These are phyloP conservation scores for Geotrichum australiense DNA, from an alignment of 1,139 yeast genomes.

Conservation along the genomic window DNA sequence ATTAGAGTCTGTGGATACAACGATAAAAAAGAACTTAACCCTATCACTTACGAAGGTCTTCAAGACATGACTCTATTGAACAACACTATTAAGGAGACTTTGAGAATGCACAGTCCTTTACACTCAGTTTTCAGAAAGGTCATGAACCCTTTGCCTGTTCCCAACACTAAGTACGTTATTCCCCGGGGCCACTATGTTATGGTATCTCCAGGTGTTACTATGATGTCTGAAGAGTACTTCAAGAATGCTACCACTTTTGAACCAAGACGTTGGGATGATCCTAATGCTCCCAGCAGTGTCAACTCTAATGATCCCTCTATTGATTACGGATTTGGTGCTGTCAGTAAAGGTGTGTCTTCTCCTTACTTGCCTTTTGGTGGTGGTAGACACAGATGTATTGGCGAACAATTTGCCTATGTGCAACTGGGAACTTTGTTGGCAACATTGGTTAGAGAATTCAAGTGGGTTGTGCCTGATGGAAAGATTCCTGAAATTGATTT, in stretches of 20 bases:
- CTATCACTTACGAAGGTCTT: conserved; percentile 68
- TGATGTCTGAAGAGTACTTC: conserved; percentile 69
- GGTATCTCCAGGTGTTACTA: conserved; percentile 91
- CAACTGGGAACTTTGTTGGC: conserved; percentile 85
- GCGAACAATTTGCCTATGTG: conserved; percentile 95
- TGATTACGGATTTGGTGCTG: conserved; percentile 94
- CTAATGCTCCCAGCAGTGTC: conserved; percentile 35
- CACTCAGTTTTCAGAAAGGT: conserved; percentile 95
- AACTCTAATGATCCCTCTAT: conserved; percentile 40
- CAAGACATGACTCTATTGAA: conserved; percentile 75
- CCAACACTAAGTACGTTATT: conserved; percentile 70
- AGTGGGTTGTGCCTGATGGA: conserved; percentile 58
- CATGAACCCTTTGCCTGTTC: conserved; percentile 67
- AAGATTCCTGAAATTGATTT: conserved; percentile 74
- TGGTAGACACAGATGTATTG: conserved; percentile 99
- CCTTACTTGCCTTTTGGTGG: conserved; percentile 98
- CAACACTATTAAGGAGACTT: conserved; percentile 82
- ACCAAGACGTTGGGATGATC: conserved; percentile 79
- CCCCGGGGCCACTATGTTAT: conserved; percentile 87
- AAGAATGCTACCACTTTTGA: conserved; percentile 59
- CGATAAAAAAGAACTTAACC: conserved; percentile 35
- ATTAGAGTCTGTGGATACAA: conserved; percentile 52
- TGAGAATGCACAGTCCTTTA: conserved; percentile 92
- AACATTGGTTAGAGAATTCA: conserved; percentile 66
- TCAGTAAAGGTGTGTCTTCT: conserved; percentile 89